These are phyloP conservation scores for Metschnikowia lunata DNA, from an alignment of 805 yeast genomes.

Conservation along the genomic window DNA sequence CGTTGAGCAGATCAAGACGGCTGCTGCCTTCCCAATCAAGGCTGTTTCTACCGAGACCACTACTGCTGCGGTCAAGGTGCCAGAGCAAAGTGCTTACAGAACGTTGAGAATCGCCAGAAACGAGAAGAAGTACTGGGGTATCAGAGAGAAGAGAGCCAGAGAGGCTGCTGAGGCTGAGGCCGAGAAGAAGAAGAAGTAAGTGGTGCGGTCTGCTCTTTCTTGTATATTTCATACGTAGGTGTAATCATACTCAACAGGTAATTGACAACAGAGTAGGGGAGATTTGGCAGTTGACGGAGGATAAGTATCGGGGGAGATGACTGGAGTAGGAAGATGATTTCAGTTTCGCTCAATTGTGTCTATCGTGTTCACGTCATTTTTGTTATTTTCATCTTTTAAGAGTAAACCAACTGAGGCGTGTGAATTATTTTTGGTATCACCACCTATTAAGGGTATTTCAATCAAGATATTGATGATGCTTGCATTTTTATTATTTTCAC, in stretches of 20 bases:
- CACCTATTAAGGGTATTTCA: no score
- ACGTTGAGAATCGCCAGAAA: slow-evolving; percentile 95
- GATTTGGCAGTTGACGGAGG: no score
- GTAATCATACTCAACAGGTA: slow-evolving; percentile 14
- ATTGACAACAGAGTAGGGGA: no score
- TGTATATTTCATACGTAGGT: slow-evolving; percentile 16
- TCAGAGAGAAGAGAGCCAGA: slow-evolving; percentile 95
- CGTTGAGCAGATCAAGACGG: slow-evolving; percentile 69
- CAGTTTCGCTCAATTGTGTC: no score
- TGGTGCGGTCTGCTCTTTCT: background rate
- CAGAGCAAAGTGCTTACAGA: slow-evolving; percentile 75
- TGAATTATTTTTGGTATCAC: no score
- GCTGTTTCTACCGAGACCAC: slow-evolving; percentile 68
- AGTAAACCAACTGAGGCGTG: no score
- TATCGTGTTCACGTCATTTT: no score
- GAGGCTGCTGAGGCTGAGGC: slow-evolving; percentile 99
- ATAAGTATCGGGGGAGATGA: no score
- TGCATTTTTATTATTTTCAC: no score
- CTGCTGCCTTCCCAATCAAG: slow-evolving; percentile 87
- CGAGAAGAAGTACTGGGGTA: slow-evolving; percentile 89
- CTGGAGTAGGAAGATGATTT: no score
- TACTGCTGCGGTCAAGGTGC: slow-evolving; percentile 85
- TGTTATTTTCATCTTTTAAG: no score
- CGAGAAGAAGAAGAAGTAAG: slow-evolving; percentile 92
- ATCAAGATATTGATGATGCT: no score